phyloP scores from a whole-genome alignment of 805 yeast species.

The Sugiyamaella floridensis region DNA sequence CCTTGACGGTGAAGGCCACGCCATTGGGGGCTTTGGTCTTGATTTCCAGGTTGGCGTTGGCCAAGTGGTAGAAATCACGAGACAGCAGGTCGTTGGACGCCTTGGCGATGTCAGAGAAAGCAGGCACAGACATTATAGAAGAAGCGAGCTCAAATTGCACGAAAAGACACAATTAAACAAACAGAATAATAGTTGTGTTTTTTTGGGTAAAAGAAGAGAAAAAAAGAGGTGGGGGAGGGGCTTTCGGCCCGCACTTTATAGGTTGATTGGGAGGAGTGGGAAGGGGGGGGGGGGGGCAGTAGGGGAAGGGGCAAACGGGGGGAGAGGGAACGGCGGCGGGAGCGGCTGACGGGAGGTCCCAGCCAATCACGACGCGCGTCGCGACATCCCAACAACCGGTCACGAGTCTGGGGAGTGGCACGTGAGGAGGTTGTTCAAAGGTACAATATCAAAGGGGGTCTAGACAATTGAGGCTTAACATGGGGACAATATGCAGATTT shows the following conservation, averaged over 20 bases:
- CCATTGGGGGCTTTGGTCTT: slow-evolving; percentile 95
- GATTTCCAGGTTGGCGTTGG: slow-evolving; percentile 82
- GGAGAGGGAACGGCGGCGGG: no score
- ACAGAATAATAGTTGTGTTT: no score
- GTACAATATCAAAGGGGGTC: not conserved
- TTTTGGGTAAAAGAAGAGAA: no score
- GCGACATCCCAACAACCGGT: not conserved
- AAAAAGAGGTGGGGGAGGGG: no score
- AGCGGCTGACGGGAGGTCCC: not conserved
- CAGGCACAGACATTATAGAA: slow-evolving; percentile 65
- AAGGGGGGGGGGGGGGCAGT: not conserved
- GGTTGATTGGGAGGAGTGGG: not conserved
- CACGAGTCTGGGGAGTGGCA: not conserved
- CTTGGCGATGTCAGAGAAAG: slow-evolving; percentile 90
- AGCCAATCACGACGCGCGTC: not conserved
- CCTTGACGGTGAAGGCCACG: slow-evolving; percentile 89
- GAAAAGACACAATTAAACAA: not conserved
- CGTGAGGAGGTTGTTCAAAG: not conserved
- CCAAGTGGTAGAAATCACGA: slow-evolving; percentile 87
- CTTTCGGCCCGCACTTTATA: no score
- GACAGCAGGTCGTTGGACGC: slow-evolving; percentile 82
- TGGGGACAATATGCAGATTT: no score
- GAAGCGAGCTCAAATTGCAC: not conserved
- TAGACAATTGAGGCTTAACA: no score
- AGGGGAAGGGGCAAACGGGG: no score